phyloP scores from a whole-genome alignment of 2,329 filamentous ascomycete genomes.

The Colletotrichum agaves region DNA sequence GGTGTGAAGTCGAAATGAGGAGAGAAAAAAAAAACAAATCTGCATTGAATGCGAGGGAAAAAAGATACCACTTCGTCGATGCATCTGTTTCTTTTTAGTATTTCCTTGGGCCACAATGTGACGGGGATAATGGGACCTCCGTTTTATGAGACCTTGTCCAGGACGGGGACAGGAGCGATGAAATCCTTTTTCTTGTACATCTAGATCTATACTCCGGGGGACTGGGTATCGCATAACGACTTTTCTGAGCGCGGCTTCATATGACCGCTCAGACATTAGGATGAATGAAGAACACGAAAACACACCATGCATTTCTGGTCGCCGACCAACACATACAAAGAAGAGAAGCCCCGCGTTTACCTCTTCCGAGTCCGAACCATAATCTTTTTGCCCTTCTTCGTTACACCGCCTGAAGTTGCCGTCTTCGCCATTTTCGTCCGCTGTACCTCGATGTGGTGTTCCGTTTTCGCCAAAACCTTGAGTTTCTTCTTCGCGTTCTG shows the following conservation, averaged over 20 bases:
- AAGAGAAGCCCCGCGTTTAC: conserved; percentile 42
- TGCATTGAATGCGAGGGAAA: conserved; percentile 7
- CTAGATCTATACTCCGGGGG: conserved; percentile 36
- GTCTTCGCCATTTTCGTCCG: conserved; percentile 74
- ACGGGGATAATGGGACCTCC: conserved; percentile 23
- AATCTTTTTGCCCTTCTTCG: conserved; percentile 69
- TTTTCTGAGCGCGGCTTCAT: conserved; percentile 36
- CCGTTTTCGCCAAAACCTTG: conserved; percentile 63
- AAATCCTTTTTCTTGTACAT: conserved; percentile 33
- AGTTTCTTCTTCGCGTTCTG: conserved; percentile 64
- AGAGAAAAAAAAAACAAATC: conserved; percentile 1
- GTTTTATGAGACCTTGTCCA: conserved; percentile 21
- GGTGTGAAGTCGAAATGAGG: conserved; percentile 41
- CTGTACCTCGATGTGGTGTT: conserved; percentile 67
- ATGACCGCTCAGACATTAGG: conserved; percentile 31
- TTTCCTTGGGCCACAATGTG: conserved; percentile 5
- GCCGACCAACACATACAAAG: conserved; percentile 15
- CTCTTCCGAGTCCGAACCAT: conserved; percentile 72
- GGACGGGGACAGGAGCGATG: conserved; percentile 23
- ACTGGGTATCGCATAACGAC: conserved; percentile 40
- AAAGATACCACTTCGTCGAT: conserved; percentile 35
- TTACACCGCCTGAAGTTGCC: conserved; percentile 67
- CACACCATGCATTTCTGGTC: conserved; percentile 21
- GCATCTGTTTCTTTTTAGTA: conserved; percentile 8
- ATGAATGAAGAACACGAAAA: conserved; percentile 33